Evolutionary conservation across 2,329 filamentous ascomycete genomes (phyloP), one percentile per base, ranked within the genome.

Genomic region (Penicillium sp.): DNA sequence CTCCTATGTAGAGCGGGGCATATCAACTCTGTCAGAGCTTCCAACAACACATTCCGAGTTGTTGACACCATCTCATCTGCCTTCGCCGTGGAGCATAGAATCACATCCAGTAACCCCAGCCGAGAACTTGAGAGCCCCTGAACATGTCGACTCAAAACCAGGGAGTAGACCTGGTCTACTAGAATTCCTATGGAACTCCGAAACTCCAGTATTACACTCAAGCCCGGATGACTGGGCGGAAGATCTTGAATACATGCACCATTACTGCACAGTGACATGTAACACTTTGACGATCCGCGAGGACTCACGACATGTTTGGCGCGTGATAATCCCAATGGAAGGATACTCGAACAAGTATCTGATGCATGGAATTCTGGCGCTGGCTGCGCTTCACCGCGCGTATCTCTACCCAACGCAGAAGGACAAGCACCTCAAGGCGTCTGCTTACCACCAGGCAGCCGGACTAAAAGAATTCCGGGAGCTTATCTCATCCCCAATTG

Each of bases 221-320:
- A 30, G 47, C 1, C 30, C 23, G 10, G 59, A 63, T 32, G 56
- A 63, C 47, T 63, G 58, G 61, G 53, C 40, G 8, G 61, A 70
- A 13, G 73, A 76, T 53, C 61, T 76, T 13, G 74, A 78, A 55
- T 59, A 78, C 14, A 72, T 78, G 54, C 74, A 78, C 55, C 68
- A 71, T 55, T 78, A 69, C 55, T 73, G 70, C n/a, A 71, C 67
- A 0, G 58, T 67, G 23, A 72, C 70, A 29, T 70, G 67, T 32
- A 59, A 59, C 9, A 61, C 57, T 1, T 30, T 63, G 7, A 39
- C 58, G 6, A 2, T 48, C 5, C 60, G 61, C 16, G 60, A 62
- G 51, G 61, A 64, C 26, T 47, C 48, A 9, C 67, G 68, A 13
- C 59, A 66, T 45, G 63, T 71, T 13, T 72, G 69, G 68, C 61